Evolutionary conservation across 495 filamentous ascomycete genomes (phyloP).

Genomic region (Xylaria flabelliformis): DNA sequence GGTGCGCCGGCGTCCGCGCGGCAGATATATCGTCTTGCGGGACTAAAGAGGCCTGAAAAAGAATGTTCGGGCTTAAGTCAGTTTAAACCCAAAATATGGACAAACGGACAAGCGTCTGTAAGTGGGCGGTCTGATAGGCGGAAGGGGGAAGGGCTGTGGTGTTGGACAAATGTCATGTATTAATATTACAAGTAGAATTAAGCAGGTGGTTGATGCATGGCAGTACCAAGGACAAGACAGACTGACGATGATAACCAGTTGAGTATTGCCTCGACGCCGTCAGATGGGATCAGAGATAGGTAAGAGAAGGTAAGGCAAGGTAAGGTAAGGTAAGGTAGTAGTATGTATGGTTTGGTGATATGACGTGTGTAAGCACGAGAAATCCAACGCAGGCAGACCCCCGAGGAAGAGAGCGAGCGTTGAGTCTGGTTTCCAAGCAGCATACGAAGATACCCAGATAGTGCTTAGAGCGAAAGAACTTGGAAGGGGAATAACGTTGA

Average conservation of each 20-base stretch:
- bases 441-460: neutral
- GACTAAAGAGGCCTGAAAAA: constrained; percentile 1
- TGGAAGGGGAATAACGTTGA: neutral
- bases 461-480: neutral
- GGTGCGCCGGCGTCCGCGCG: constrained; percentile 1
- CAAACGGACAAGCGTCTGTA: constrained; percentile 14
- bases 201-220: neutral
- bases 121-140: constrained; percentile 1
- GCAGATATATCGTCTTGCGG: constrained; percentile 8
- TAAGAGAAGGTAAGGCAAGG: neutral
- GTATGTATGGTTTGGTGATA: constrained; percentile 8
- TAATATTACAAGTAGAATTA: constrained; percentile 19
- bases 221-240: neutral
- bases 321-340: neutral
- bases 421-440: neutral
- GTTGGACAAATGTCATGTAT: constrained; percentile 7
- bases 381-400: constrained; percentile 9
- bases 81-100: constrained; percentile 4
- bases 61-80: constrained; percentile 1
- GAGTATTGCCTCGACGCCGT: constrained; percentile 15
- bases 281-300: constrained; percentile 4
- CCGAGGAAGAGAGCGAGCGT: neutral
- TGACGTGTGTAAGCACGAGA: constrained; percentile 19
- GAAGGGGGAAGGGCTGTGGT: neutral
- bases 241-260: neutral